Percentiles rank a stretch among this genome's conserved stretches.
Evolutionary conservation across 2,329 filamentous ascomycete species (phyloP).

Genomic region (Xylaria sp.): DNA sequence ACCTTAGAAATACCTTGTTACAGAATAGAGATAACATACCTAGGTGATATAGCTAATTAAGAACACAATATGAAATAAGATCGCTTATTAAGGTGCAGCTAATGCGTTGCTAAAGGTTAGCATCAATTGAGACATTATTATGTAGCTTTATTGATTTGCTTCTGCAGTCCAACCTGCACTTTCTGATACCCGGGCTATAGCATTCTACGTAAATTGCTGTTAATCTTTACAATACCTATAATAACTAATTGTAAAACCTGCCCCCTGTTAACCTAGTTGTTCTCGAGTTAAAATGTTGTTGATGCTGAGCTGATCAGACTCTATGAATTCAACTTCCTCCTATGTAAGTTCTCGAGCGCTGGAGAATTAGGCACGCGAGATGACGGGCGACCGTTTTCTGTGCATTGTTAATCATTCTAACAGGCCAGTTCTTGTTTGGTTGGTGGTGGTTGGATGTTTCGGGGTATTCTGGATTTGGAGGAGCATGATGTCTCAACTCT

Average conservation of each 20-base stretch:
- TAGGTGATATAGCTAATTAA: too few relatives aligned
- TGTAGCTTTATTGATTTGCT: slow-evolving; percentile 21
- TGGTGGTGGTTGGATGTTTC: background rate
- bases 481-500: slow-evolving; percentile 6
- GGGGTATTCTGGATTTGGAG: background rate
- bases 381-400: background rate
- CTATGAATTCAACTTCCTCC: background rate
- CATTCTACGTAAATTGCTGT: slow-evolving; percentile 13
- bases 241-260: background rate
- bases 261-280: background rate
- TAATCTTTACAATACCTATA: background rate
- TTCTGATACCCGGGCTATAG: slow-evolving; percentile 8
- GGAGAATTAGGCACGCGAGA: background rate
- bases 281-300: too few relatives aligned
- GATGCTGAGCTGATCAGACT: background rate
- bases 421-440: background rate
- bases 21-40: too few relatives aligned
- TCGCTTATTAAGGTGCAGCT: background rate
- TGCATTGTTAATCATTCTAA: background rate
- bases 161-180: slow-evolving; percentile 1
- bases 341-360: background rate
- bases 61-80: too few relatives aligned
- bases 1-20: too few relatives aligned
- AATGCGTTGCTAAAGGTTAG: background rate
- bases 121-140: slow-evolving; percentile 18